phyloP scores from a whole-genome alignment of 345 rosid species.

The Reutealis trisperma region DNA sequence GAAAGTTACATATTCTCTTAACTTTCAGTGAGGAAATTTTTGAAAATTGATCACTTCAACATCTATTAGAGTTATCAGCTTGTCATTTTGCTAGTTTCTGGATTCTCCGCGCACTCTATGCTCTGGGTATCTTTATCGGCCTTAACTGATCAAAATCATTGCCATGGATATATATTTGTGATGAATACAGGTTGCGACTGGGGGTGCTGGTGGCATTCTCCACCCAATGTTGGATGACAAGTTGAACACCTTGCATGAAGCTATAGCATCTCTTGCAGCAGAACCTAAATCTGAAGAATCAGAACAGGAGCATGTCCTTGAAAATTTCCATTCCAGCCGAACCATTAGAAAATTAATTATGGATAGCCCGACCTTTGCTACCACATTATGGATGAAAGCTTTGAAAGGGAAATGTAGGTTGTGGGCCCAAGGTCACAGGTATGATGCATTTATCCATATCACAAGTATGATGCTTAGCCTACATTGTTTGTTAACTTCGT shows the following conservation, averaged over 20 bases:
- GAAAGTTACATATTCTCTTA: background rate
- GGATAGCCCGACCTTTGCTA: constrained; percentile 65
- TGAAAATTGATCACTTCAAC: background rate
- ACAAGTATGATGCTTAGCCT: background rate
- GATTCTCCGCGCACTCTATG: background rate
- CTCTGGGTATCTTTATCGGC: background rate
- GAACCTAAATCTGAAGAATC: constrained; percentile 56
- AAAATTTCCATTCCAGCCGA: constrained; percentile 82
- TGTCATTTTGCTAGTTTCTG: background rate
- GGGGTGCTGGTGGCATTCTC: constrained; percentile 72
- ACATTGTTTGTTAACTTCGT: constrained; percentile 9
- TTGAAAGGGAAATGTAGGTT: constrained; percentile 59
- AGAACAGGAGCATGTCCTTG: constrained; percentile 63
- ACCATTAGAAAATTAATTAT: constrained; percentile 73
- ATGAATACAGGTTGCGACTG: constrained; percentile 58
- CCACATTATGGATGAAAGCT: constrained; percentile 68
- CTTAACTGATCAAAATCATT: background rate
- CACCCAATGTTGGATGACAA: constrained; percentile 54
- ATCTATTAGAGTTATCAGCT: background rate
- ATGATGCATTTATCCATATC: constrained; percentile 3
- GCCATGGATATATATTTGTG: constrained; percentile 2
- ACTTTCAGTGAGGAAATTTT: background rate
- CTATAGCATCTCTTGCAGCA: constrained; percentile 67
- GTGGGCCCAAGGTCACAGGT: constrained; percentile 93
- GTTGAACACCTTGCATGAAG: constrained; percentile 56